Evolutionary conservation across 495 filamentous ascomycete species (phyloP).

Genomic region (Cercophora scortea): DNA sequence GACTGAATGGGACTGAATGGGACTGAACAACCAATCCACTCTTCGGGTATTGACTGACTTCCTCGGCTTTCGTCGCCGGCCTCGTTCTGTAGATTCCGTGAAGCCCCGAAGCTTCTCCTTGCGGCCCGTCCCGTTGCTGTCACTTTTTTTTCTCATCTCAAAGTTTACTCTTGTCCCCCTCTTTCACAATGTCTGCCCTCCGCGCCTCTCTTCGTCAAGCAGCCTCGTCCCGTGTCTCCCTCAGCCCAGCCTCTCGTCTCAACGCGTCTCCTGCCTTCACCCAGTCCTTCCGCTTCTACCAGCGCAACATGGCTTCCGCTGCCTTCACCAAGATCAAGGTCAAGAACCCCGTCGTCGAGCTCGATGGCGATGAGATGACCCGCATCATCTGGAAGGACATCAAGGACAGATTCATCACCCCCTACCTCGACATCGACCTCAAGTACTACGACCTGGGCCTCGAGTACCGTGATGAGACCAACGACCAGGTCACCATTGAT

Average conservation of each 20-base stretch:
- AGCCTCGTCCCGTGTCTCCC: constrained; percentile 12
- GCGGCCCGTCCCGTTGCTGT: constrained; percentile 16
- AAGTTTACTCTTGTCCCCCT: not conserved
- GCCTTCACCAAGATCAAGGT: constrained; percentile 76
- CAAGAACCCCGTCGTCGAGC: constrained; percentile 92
- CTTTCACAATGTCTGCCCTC: constrained; percentile 23
- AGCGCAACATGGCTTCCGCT: constrained; percentile 30
- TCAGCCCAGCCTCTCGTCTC: constrained; percentile 7
- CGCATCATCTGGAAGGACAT: constrained; percentile 98
- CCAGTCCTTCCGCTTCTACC: constrained; percentile 16
- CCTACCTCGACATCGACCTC: constrained; percentile 91
- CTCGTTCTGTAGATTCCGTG: not conserved
- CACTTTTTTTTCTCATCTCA: constrained; percentile 3
- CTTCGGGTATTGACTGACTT: not conserved
- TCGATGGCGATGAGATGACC: constrained; percentile 99
- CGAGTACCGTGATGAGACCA: constrained; percentile 89
- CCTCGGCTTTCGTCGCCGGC: constrained; percentile 1
- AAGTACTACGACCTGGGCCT: constrained; percentile 99
- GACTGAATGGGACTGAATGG: no score
- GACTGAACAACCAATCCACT: no score
- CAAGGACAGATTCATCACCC: constrained; percentile 94
- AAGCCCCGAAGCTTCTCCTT: not conserved
- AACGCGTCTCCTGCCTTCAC: constrained; percentile 3
- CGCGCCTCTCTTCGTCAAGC: constrained; percentile 21
- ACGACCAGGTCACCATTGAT: constrained; percentile 91